Evolutionary conservation across 345 rosid species (phyloP).

Genomic region (Lepidium sativum): DNA sequence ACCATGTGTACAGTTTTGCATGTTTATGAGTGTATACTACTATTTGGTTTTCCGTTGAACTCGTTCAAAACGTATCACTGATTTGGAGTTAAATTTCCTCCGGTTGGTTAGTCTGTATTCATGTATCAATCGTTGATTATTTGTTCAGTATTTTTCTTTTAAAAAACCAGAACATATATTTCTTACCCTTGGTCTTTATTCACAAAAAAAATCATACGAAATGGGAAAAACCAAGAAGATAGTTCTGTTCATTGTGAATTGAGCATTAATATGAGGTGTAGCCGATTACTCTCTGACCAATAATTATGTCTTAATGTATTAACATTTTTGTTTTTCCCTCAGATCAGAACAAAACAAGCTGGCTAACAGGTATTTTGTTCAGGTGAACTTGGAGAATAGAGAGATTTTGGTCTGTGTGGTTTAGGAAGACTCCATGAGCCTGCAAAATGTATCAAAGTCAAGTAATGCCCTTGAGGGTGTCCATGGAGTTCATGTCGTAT

Average conservation of each 20-base stretch:
- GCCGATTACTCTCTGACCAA: background rate
- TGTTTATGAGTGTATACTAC: background rate
- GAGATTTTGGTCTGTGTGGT: background rate
- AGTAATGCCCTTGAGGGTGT: constrained; percentile 65
- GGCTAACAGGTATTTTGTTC: constrained; percentile 19
- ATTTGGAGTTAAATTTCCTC: background rate
- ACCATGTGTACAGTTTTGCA: background rate
- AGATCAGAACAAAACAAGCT: constrained; percentile 2
- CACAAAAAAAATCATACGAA: too few species aligned
- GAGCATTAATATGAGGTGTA: background rate
- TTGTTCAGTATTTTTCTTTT: too few species aligned
- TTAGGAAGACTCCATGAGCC: constrained; percentile 40
- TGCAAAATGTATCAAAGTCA: constrained; percentile 27
- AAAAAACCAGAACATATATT: too few species aligned
- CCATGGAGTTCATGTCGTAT: constrained; percentile 63
- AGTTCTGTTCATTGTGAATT: background rate
- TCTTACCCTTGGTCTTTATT: too few species aligned
- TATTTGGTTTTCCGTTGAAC: background rate
- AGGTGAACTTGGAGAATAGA: constrained; percentile 43
- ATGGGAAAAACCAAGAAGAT: too few species aligned
- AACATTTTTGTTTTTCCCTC: background rate
- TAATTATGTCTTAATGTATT: background rate
- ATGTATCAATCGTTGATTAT: too few species aligned
- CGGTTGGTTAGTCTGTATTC: too few species aligned
- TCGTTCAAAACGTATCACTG: background rate